Base-by-base conservation (phyloP, 2,329 filamentous ascomycete genomes). In the Phaeosphaeria sp. region DNA sequence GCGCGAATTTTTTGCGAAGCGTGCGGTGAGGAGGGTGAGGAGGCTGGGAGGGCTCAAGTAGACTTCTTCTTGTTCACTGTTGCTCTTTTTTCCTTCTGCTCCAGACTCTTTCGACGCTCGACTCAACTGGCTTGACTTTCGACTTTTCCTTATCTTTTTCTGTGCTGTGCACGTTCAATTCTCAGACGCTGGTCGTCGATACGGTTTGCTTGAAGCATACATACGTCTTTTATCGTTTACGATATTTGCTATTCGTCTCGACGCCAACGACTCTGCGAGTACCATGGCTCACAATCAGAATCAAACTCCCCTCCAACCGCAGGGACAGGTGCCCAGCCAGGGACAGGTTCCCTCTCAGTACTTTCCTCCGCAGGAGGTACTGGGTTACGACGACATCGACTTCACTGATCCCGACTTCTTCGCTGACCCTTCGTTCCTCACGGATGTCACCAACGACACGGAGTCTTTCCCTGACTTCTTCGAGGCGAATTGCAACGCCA, bases 141-240 rank as follows among this genome's bases (percentile, higher is more conserved):
- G 30, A 13, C 22, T 5, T 42, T 21, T 27, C 36, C 30, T 36
- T 36, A 15, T 15, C 13, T 15, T 36, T 36, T 36, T 36, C 13
- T 3, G 30, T 36, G 30, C 30, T 36, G 30, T 13, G 30, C 30
- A 36, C 30, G 13, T 25, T 53, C 25, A 3, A 49, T 46, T 23
- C 49, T 41, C 20, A 50, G 57, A 48, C 54, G 57, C 57, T 23
- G 57, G 57, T 51, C 57, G 50, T 56, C 53, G 30, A 27, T 27
- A 27, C 25, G 5, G 5, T 27, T 21, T 7, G 47, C 13, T 42
- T 21, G 21, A 15, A 23, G 20, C 13, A 17, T 11, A 46, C 43
- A 21, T 9, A 27, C 25, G 25, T 36, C 13, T 36, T 36, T 11
- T 36, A 13, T 36, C 11, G 3, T 11, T 36, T 36, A 7, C 11